Evolutionary conservation across 2,329 filamentous ascomycete species (phyloP).

Genomic region (Periglandula ipomoeae): DNA sequence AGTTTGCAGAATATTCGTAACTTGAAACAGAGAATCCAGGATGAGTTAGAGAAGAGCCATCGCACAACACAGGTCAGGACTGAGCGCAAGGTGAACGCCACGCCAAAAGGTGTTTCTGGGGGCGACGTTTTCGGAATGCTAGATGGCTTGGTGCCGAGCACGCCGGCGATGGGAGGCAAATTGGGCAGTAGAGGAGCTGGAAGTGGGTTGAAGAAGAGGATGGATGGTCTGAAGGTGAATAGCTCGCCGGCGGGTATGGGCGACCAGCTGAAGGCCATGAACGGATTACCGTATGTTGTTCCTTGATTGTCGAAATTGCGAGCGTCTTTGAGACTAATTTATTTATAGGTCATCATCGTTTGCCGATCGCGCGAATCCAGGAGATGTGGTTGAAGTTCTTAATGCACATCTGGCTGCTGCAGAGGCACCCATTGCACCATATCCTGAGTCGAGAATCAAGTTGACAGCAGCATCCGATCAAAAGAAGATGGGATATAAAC

Average conservation of each 20-base stretch:
- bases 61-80: constrained; percentile 54
- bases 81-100: constrained; percentile 52
- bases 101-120: constrained; percentile 50
- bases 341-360: constrained; percentile 39
- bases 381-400: constrained; percentile 73
- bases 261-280: constrained; percentile 24
- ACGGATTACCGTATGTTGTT: constrained; percentile 18
- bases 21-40: constrained; percentile 82
- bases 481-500: constrained; percentile 85
- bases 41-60: constrained; percentile 69
- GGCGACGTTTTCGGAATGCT: constrained; percentile 80
- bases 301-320: not conserved
- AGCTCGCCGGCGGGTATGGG: constrained; percentile 26
- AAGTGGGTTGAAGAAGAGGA: constrained; percentile 23
- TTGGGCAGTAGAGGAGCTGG: constrained; percentile 26
- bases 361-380: constrained; percentile 65
- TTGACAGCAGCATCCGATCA: constrained; percentile 79
- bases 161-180: constrained; percentile 37
- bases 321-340: not conserved
- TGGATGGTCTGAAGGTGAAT: constrained; percentile 19
- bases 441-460: constrained; percentile 68
- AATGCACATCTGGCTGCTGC: constrained; percentile 63
- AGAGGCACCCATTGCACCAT: constrained; percentile 63
- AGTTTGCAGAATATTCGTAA: constrained; percentile 62
- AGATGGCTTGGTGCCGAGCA: constrained; percentile 59